Conservation (phyloP, 2,329 filamentous ascomycete species). For the Cladosporium sphaerospermum region DNA sequence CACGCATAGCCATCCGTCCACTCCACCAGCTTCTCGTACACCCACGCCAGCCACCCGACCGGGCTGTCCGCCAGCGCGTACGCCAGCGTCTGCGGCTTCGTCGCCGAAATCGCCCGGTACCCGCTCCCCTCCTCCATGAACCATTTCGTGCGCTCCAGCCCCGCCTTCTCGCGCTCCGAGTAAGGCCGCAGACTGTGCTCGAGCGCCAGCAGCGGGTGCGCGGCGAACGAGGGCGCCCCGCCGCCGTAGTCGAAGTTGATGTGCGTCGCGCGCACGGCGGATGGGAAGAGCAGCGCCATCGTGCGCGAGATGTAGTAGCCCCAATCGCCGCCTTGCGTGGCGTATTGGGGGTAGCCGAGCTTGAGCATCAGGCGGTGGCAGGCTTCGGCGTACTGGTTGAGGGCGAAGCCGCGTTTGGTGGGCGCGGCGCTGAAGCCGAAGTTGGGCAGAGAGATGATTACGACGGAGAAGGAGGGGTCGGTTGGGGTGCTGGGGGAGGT, state of each 20-base stretch:
- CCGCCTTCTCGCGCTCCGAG: constrained; percentile 42
- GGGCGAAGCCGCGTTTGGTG: constrained; percentile 20
- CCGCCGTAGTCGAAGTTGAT: constrained; percentile 50
- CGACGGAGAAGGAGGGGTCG: constrained; percentile 40
- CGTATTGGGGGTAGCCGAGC: constrained; percentile 59
- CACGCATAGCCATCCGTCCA: constrained; percentile 9
- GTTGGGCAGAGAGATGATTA: constrained; percentile 42
- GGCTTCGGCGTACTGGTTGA: constrained; percentile 15
- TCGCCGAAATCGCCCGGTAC: constrained; percentile 35
- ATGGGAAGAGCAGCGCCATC: constrained; percentile 52
- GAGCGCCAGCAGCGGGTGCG: constrained; percentile 49
- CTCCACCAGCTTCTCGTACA: constrained; percentile 50
- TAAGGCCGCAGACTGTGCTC: constrained; percentile 48
- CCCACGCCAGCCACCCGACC: constrained; percentile 64
- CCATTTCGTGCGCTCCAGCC: constrained; percentile 46
- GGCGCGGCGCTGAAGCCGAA: constrained; percentile 38
- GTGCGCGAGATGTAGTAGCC: constrained; percentile 58
- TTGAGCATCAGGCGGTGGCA: constrained; percentile 62
- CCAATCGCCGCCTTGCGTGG: constrained; percentile 62
- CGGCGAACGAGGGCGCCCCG: constrained; percentile 41
- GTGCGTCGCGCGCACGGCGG: constrained; percentile 51
- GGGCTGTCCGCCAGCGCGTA: constrained; percentile 64
- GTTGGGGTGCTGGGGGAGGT: constrained; percentile 25
- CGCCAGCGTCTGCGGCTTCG: constrained; percentile 58
- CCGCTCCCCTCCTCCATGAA: constrained; percentile 49